Evolutionary conservation across 805 yeast species (phyloP), one percentile per base, ranked within the genome.

Genomic region (Lipomyces lipofer): DNA sequence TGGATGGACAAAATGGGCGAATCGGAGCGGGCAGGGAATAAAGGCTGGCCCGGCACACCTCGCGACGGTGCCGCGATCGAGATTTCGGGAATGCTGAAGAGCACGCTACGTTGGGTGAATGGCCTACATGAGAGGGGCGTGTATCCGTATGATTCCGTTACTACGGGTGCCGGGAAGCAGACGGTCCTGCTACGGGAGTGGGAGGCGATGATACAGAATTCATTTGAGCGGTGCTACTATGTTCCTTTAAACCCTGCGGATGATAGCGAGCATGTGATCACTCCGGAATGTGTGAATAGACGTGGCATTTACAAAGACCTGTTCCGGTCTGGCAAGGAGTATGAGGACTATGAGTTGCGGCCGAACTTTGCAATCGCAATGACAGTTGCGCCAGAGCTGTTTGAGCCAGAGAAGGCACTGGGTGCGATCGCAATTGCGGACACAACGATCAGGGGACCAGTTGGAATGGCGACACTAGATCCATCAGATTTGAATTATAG

Each of bases 1-100:
- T 92, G 99, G 99, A 92, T 91, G 97, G 99, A 92, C 72, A 92
- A 92, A 73, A 92, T 92, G 98, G 99, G 99, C 24, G 98, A 94
- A 73, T 87, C 96, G 66, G 82, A 71, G 32, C 76, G 72, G 52
- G 97, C 98, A 0, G 85, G 86, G 1, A 84, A 82, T 55, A 86
- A 85, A 63, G 99, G 99, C n/a, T 75, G 81, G 32, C 99, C 99
- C 1, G 99, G 98, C 1, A 92, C 98, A 0, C 98, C 99, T 22
- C 80, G 99, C 67, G 96, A 91, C 71, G 99, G 99, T 33, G 96
- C 97, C 1, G 97, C 95, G 2, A 77, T 92, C 52, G 99, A 92
- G 70, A 86, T 92, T 53, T 89, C 82, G 63, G 99, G 97, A 0
- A 73, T 92, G 56, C 72, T 94, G 66, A 91, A 91, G 72, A 87